A percentile compares a stretch with the other conserved stretches of the same genome.
phyloP scores from a whole-genome alignment of 768 basidiomycete species.

The Dioszegia aurantiaca region DNA sequence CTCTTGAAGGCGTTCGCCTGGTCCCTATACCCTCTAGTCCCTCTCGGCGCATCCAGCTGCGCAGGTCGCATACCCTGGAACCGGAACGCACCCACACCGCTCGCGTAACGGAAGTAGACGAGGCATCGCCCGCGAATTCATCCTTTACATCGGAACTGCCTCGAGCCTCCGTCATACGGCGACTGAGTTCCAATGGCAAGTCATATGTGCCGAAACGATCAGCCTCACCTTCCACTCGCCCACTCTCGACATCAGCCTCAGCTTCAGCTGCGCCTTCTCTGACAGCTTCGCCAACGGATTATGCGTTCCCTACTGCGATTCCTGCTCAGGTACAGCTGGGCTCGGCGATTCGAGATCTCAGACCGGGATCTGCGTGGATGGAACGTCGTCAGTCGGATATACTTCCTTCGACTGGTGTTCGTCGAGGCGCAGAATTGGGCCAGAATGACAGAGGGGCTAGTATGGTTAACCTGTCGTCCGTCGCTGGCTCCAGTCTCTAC shows the following conservation, averaged over 20 bases:
- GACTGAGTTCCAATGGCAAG: constrained; percentile 36
- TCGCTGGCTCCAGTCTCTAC: constrained; percentile 12
- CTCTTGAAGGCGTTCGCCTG: constrained; percentile 31
- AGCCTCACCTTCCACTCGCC: constrained; percentile 20
- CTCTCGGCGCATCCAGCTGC: constrained; percentile 1
- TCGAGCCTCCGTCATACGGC: constrained; percentile 16
- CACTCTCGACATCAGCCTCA: constrained; percentile 1
- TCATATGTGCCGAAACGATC: constrained; percentile 36
- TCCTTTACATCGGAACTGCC: neutral
- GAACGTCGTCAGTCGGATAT: constrained; percentile 34
- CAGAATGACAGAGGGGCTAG: constrained; percentile 11
- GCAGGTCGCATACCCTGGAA: constrained; percentile 8
- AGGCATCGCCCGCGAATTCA: constrained; percentile 6
- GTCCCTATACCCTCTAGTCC: constrained; percentile 10
- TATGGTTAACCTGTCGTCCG: constrained; percentile 24
- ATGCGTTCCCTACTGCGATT: constrained; percentile 4
- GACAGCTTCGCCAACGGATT: neutral
- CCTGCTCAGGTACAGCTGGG: neutral
- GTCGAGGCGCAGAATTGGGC: neutral
- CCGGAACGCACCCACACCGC: constrained; percentile 20
- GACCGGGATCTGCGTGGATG: neutral
- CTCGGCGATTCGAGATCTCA: neutral
- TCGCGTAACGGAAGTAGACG: constrained; percentile 29
- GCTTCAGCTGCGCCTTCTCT: neutral
- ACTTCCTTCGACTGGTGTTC: neutral